Percentiles rank a stretch among this genome's conserved stretches.
Evolutionary conservation across 1,284 basidiomycete genomes (phyloP).

Genomic region (Tilletiaria anomala): DNA sequence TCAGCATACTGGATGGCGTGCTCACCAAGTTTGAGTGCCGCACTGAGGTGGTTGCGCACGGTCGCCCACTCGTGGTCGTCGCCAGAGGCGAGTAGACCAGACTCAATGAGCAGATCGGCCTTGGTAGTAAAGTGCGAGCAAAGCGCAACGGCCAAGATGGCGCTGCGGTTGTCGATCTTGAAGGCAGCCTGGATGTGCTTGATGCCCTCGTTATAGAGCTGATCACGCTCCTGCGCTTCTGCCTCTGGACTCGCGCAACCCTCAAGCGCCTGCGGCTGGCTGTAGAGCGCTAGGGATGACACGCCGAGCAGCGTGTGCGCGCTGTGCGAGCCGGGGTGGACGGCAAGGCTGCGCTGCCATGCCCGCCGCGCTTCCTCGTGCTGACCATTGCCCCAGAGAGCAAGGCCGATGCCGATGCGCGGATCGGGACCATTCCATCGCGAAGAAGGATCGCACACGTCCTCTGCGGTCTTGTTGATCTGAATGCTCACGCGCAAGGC

Average conservation of each 20-base stretch:
- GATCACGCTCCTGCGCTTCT: slow-evolving; percentile 27
- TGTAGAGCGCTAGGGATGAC: slow-evolving; percentile 25
- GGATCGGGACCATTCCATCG: slow-evolving; percentile 32
- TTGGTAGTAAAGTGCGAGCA: slow-evolving; percentile 27
- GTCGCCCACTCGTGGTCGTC: slow-evolving; percentile 1
- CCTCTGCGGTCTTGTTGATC: slow-evolving; percentile 7
- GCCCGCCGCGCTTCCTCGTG: slow-evolving; percentile 30
- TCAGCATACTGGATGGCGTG: slow-evolving; percentile 38
- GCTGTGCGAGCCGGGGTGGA: slow-evolving; percentile 6
- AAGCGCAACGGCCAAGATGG: slow-evolving; percentile 18
- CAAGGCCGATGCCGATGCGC: slow-evolving; percentile 35
- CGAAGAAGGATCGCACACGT: too few relatives aligned
- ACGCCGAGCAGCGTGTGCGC: slow-evolving; percentile 24
- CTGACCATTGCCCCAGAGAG: slow-evolving; percentile 27
- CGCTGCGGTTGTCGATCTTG: slow-evolving; percentile 27
- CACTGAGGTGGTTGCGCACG: slow-evolving; percentile 10
- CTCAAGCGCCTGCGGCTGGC: too few relatives aligned
- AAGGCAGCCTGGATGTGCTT: slow-evolving; percentile 26
- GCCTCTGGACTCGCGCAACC: too few relatives aligned
- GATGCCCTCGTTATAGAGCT: slow-evolving; percentile 30
- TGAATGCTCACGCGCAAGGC: slow-evolving; percentile 13
- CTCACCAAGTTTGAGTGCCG: slow-evolving; percentile 34
- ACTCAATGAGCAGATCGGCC: slow-evolving; percentile 10
- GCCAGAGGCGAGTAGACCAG: slow-evolving; percentile 3
- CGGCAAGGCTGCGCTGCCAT: slow-evolving; percentile 23